A percentile compares a stretch with the other conserved stretches of the same genome.
Evolutionary conservation across 2,329 filamentous ascomycete genomes (phyloP).

Genomic region (Neonectria hederae): DNA sequence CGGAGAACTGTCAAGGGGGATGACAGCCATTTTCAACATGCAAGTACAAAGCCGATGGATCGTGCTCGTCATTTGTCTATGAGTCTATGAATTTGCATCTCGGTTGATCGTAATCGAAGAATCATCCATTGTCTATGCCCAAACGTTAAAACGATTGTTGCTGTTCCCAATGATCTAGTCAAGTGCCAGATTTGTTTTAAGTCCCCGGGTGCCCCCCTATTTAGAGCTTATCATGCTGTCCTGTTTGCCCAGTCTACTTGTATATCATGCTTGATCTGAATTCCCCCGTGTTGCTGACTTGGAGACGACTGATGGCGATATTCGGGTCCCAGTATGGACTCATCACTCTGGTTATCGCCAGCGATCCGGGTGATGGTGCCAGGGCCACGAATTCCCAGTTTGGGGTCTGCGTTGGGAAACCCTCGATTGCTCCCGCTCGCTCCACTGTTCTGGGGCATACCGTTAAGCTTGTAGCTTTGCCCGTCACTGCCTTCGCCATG

Average conservation of each 20-base stretch:
- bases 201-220: background rate
- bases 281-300: background rate
- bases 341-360: constrained; percentile 28
- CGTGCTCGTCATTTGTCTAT: no score
- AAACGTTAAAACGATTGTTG: no score
- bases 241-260: constrained; percentile 22
- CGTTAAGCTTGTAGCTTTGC: constrained; percentile 26
- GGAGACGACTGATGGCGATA: background rate
- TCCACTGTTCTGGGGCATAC: background rate
- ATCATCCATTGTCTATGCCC: no score
- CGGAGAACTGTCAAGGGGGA: no score
- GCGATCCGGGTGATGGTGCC: constrained; percentile 27
- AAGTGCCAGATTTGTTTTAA: no score
- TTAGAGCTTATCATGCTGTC: background rate
- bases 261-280: constrained; percentile 27
- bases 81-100: no score
- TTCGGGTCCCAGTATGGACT: constrained; percentile 25
- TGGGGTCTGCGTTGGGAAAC: constrained; percentile 19
- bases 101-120: no score
- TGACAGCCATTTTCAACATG: no score
- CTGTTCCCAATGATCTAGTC: no score
- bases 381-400: constrained; percentile 26
- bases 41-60: no score
- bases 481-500: constrained; percentile 26
- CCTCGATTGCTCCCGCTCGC: constrained; percentile 9